Percentiles rank a stretch among this genome's conserved stretches.
These are phyloP conservation scores for Neopestalotiopsis clavispora DNA, from an alignment of 2,329 filamentous ascomycete genomes.

Conservation along the genomic window DNA sequence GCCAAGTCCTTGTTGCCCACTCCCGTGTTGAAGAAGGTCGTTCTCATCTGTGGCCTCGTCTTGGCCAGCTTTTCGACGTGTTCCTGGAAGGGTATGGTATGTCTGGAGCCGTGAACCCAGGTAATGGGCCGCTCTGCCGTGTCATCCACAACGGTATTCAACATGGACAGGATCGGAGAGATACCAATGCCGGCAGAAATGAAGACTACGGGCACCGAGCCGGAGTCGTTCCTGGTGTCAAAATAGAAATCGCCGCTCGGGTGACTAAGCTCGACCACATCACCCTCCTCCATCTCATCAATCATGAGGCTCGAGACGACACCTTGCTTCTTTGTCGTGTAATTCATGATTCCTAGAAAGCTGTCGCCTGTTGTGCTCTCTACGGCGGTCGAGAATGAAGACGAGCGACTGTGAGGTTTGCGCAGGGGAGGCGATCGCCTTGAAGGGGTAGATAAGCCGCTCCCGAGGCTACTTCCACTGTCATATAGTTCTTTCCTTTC, in stretches of 20 bases:
- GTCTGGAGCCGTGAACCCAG: conserved; percentile 64
- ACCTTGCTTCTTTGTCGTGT: conserved; percentile 49
- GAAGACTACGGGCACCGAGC: conserved; percentile 58
- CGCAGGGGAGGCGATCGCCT: not conserved
- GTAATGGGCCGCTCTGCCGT: conserved; percentile 55
- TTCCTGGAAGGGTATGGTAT: conserved; percentile 56
- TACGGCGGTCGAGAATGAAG: conserved; percentile 28
- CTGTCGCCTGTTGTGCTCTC: conserved; percentile 37
- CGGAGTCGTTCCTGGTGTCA: conserved; percentile 44
- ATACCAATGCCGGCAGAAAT: conserved; percentile 67
- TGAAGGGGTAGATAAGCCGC: not conserved
- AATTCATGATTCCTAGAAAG: conserved; percentile 35
- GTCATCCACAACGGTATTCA: conserved; percentile 56
- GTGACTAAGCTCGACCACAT: conserved; percentile 68
- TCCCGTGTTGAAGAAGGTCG: conserved; percentile 56
- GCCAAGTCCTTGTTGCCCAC: conserved; percentile 49
- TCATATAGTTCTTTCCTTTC: conserved; percentile 46
- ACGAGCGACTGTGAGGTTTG: conserved; percentile 13
- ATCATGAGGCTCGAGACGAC: conserved; percentile 74
- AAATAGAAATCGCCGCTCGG: conserved; percentile 68
- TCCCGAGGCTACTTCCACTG: conserved; percentile 26
- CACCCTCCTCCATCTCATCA: conserved; percentile 63
- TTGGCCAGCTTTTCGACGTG: conserved; percentile 52
- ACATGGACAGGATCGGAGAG: conserved; percentile 64
- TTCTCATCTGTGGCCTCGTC: conserved; percentile 39